Evolutionary conservation across 116 monocot genomes (phyloP).

Genomic region (Posidonia oceanica): DNA sequence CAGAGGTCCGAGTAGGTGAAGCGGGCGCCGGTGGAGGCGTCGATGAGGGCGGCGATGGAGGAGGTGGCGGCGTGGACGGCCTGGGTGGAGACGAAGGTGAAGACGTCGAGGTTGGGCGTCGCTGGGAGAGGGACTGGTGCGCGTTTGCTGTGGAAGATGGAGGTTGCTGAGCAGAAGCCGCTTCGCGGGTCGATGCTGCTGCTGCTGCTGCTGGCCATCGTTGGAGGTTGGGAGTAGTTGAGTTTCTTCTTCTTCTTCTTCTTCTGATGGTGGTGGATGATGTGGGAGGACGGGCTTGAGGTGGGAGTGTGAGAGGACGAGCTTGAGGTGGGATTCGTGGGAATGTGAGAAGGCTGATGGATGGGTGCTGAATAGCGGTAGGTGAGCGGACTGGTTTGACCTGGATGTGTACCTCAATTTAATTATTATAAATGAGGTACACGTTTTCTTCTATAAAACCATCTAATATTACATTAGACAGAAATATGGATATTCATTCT

Average conservation of each 20-base stretch:
- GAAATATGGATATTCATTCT: too few species aligned
- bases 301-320: not conserved
- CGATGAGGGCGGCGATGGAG: conserved; percentile 49
- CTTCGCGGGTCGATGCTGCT: conserved; percentile 22
- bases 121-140: conserved; percentile 26
- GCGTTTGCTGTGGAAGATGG: conserved; percentile 50
- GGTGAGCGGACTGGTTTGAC: too few species aligned
- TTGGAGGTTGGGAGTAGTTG: not conserved
- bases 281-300: not conserved
- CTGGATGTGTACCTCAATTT: too few species aligned
- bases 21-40: conserved; percentile 53
- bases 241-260: not conserved
- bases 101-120: conserved; percentile 30
- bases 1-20: conserved; percentile 58
- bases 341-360: too few species aligned
- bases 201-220: not conserved
- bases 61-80: conserved; percentile 22
- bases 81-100: conserved; percentile 44
- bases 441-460: too few species aligned
- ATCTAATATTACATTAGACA: too few species aligned
- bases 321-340: too few species aligned
- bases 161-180: conserved; percentile 34
- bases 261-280: not conserved
- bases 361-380: too few species aligned
- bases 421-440: too few species aligned